Evolutionary conservation across 2,329 filamentous ascomycete genomes (phyloP).

Genomic region (Herpotrichia juniperi): DNA sequence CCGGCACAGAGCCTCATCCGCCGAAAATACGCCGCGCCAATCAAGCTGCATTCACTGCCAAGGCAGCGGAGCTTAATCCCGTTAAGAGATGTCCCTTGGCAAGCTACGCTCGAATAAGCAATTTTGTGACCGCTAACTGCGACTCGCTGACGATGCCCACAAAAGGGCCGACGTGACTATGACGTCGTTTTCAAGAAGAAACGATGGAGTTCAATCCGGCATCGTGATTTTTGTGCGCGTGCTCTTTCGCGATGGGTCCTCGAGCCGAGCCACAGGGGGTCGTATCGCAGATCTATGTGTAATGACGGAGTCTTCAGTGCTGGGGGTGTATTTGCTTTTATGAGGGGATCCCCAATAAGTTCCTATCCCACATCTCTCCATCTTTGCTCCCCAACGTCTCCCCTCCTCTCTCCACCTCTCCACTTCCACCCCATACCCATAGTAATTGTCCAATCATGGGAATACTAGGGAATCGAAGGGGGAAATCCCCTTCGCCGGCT

Average conservation of each 20-base stretch:
- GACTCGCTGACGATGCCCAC: too few relatives aligned
- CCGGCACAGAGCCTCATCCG: not conserved
- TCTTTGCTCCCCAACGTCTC: not conserved
- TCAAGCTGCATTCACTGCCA: not conserved
- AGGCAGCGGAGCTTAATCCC: not conserved
- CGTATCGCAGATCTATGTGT: not conserved
- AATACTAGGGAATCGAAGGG: slow-evolving; percentile 26
- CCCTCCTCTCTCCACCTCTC: not conserved
- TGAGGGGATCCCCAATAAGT: not conserved
- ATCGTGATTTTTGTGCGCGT: not conserved
- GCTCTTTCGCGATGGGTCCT: not conserved
- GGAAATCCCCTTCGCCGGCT: slow-evolving; percentile 22
- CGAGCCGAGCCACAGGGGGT: too few relatives aligned
- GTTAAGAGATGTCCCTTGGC: not conserved
- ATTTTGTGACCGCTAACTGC: not conserved
- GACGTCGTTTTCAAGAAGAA: not conserved
- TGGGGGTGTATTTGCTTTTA: not conserved
- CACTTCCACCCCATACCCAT: not conserved
- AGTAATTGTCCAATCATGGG: slow-evolving; percentile 19
- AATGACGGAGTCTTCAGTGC: not conserved
- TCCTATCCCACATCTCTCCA: not conserved
- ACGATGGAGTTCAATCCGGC: not conserved
- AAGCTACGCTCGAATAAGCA: too few relatives aligned
- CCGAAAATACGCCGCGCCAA: not conserved
- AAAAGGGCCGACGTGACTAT: not conserved